Conservation (phyloP, 1,139 yeast species). For the Arxiozyma bovina region DNA sequence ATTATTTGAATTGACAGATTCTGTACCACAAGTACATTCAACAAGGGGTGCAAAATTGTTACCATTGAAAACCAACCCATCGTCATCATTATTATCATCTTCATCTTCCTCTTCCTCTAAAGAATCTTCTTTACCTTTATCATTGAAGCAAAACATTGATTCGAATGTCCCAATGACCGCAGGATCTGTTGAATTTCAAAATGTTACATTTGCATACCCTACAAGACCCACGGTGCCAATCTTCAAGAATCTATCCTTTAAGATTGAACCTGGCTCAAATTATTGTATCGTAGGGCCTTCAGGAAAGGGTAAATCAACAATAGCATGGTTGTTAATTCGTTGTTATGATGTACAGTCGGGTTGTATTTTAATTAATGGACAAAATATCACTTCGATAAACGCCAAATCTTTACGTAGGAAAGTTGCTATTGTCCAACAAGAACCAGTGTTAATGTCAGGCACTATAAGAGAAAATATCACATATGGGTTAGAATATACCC, state of each 20-base stretch:
- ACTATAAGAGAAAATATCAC: slow-evolving; percentile 77
- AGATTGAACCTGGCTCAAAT: slow-evolving; percentile 72
- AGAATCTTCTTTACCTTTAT: background rate
- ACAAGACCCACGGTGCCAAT: slow-evolving; percentile 70
- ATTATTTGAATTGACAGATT: slow-evolving; percentile 76
- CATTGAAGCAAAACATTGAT: slow-evolving; percentile 1
- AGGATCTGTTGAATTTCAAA: slow-evolving; percentile 46
- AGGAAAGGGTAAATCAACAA: slow-evolving; percentile 91
- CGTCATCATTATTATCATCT: background rate
- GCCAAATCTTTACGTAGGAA: slow-evolving; percentile 64
- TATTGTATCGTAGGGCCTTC: slow-evolving; percentile 95
- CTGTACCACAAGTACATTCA: slow-evolving; percentile 59
- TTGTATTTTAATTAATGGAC: slow-evolving; percentile 55
- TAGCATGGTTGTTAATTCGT: slow-evolving; percentile 67
- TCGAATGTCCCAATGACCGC: slow-evolving; percentile 6
- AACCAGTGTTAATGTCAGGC: slow-evolving; percentile 87
- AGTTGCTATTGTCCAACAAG: slow-evolving; percentile 88
- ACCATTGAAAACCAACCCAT: slow-evolving; percentile 9
- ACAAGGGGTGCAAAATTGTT: slow-evolving; percentile 44
- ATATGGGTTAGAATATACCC: slow-evolving; percentile 48
- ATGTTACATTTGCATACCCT: slow-evolving; percentile 73
- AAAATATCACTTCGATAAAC: slow-evolving; percentile 57
- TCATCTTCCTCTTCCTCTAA: background rate
- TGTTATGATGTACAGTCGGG: slow-evolving; percentile 77
- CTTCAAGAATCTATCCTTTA: slow-evolving; percentile 55